Evolutionary conservation across 352 stramenopile species (phyloP), one percentile per base, ranked within the genome.

Genomic region (Phytopythium cucurbitacearum): DNA sequence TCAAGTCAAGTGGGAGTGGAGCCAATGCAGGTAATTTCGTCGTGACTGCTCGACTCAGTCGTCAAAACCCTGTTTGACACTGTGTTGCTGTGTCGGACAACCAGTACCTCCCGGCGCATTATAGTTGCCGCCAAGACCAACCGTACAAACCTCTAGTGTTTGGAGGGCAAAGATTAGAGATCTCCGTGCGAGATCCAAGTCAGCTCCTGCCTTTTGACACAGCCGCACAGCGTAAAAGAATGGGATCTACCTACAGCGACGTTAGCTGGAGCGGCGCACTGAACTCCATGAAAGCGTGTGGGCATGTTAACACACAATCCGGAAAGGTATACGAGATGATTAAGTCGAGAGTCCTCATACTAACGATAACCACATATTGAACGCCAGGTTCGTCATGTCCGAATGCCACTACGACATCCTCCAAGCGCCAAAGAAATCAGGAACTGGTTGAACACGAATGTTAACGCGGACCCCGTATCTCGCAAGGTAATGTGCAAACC

Each of bases 121-220:
- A 87, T 43, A 86, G 77, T 34, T 60, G 66, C 10, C 40, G 50
- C 11, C 49, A 57, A 4, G 80, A 95, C 57, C 85, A 91, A 13
- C 82, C 85, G 10, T 69, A 79, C 0, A 89, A 90, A 59, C 51
- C 79, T 3, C 69, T 93, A 47, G 53, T 91, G 5, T 95, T 91
- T 64, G 83, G 76, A 40, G 82, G 85, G 5, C 71, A 80, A 39
- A 87, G 85, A 37, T 88, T 89, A 41, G 57, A 75, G 16, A 89
- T 94, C 62, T 51, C 52, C 5, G 59, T 68, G 2, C 62, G 64
- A 0, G 71, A 67, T 54, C 36, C 69, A 5, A 60, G 32, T 1
- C 65, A 85, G 47, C 51, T 85, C 8, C 45, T 36, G 3, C 15
- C 36, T 7, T 95, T 91, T 59, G 55, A 89, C 50, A 89, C 83